Base-by-base conservation (phyloP, 352 stramenopile species). In the Phytophthora citricola region DNA sequence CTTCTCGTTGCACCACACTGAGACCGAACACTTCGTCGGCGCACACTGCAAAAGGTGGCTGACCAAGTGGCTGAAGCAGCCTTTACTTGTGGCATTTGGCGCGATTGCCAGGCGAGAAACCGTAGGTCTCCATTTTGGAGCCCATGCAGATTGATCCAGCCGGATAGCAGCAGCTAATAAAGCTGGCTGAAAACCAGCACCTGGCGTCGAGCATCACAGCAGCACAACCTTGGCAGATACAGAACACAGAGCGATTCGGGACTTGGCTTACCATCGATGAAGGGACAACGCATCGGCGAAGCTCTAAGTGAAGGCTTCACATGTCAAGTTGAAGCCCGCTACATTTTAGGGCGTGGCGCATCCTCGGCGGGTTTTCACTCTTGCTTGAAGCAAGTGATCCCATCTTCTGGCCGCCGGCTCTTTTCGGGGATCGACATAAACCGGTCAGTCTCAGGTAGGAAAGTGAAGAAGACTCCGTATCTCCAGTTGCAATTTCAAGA, bases 341-440 rank as follows among this genome's bases (percentile, higher is more conserved):
- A 4, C 9, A 12, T 32, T 36, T 12, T 12, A 20, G 17, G 17
- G 17, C 17, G 17, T 12, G 8, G 40, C 40, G 34, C 34, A 20
- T 49, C 44, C 10, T 31, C 22, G 22, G 44, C 22, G 44, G 44
- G 44, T 50, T 29, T 11, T 52, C n/a, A 10, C 29, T 12, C 31
- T 36, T 36, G 9, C 31, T 36, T 36, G 31, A 36, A 47, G 40
- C 1, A 46, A 26, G 38, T 43, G 38, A 43, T 22, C 38, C 67
- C 67, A 58, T 77, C 73, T 60, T 65, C 45, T 24, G 72, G 5
- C 45, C 48, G 41, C 68, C 26, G 58, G 56, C 38, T 43, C 38
- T 32, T 58, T 64, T 61, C 74, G 29, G 58, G 32, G 56, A 49
- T 57, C 48, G 40, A 60, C 50, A 67, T 67, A 67, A 61, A 68